Evolutionary conservation across 768 basidiomycete genomes (phyloP).

Genomic region (Punctularia strigosozonata): DNA sequence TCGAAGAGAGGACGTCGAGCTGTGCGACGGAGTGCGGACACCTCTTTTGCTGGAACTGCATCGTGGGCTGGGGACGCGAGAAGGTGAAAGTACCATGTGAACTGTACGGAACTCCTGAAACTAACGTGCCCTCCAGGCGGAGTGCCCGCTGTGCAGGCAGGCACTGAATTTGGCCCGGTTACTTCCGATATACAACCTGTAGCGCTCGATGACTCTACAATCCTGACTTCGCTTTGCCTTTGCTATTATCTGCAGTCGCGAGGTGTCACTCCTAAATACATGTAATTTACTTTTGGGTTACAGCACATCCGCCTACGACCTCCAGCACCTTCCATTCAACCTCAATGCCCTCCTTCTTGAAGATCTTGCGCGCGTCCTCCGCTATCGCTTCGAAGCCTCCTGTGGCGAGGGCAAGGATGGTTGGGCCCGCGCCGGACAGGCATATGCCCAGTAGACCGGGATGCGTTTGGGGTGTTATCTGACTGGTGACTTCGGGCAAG

Average conservation of each 20-base stretch:
- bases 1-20: slow-evolving; percentile 75
- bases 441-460: slow-evolving; percentile 96
- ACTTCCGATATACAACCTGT: slow-evolving; percentile 79
- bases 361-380: slow-evolving; percentile 65
- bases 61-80: slow-evolving; percentile 81
- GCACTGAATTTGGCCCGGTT: slow-evolving; percentile 54
- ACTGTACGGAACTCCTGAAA: slow-evolving; percentile 4
- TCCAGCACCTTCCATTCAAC: slow-evolving; percentile 87
- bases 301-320: slow-evolving; percentile 48
- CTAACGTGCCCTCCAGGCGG: slow-evolving; percentile 35
- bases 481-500: slow-evolving; percentile 81
- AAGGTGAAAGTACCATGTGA: slow-evolving; percentile 43
- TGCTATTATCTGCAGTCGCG: background rate
- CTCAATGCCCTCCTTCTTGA: slow-evolving; percentile 56
- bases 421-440: slow-evolving; percentile 95
- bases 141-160: slow-evolving; percentile 83
- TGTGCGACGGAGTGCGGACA: slow-evolving; percentile 85
- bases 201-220: slow-evolving; percentile 11
- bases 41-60: slow-evolving; percentile 84
- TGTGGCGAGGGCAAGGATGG: slow-evolving; percentile 91
- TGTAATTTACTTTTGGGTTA: too few relatives aligned
- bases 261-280: too few relatives aligned
- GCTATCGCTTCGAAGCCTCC: slow-evolving; percentile 77
- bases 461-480: slow-evolving; percentile 80
- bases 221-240: background rate